These are phyloP conservation scores for Pythium chondricola DNA, from an alignment of 352 stramenopile species.

Conservation along the genomic window DNA sequence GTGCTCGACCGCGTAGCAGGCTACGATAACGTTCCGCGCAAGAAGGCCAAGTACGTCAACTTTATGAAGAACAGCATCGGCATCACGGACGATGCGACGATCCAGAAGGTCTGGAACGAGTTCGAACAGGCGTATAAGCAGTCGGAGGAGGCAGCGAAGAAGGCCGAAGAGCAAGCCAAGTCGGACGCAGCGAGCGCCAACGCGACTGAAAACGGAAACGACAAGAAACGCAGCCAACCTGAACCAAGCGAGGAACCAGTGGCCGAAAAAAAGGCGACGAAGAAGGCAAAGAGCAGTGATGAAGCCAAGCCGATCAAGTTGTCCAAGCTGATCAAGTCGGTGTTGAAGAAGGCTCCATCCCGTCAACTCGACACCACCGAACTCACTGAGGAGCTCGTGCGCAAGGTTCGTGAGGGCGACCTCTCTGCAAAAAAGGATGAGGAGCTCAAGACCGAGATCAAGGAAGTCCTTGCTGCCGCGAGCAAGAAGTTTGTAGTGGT, in stretches of 20 bases:
- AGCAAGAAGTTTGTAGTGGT: conserved; percentile 35
- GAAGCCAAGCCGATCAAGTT: conserved; percentile 54
- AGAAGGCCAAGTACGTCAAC: conserved; percentile 92
- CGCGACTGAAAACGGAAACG: conserved; percentile 5
- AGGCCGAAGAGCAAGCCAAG: conserved; percentile 6
- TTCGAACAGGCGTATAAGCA: conserved; percentile 64
- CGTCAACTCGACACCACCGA: conserved; percentile 50
- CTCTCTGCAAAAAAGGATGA: conserved; percentile 51
- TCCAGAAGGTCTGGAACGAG: conserved; percentile 67
- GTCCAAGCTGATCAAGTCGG: conserved; percentile 56
- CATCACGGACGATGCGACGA: conserved; percentile 32
- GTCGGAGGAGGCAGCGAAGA: conserved; percentile 15
- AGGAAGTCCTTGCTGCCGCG: conserved; percentile 30
- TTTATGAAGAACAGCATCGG: conserved; percentile 86
- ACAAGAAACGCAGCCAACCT: conserved; percentile 42
- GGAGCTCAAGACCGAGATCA: conserved; percentile 62
- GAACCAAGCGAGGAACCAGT: conserved; percentile 23
- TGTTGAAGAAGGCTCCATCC: conserved; percentile 34
- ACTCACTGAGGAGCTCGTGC: conserved; percentile 42
- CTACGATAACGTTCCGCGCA: conserved; percentile 90
- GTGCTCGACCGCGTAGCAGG: conserved; percentile 68
- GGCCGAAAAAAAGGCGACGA: conserved; percentile 15
- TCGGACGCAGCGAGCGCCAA: conserved; percentile 5
- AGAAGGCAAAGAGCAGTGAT: conserved; percentile 37
- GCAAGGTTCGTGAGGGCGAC: conserved; percentile 35